Conservation (phyloP, 2,329 filamentous ascomycete genomes). For the Beauveria varroae region DNA sequence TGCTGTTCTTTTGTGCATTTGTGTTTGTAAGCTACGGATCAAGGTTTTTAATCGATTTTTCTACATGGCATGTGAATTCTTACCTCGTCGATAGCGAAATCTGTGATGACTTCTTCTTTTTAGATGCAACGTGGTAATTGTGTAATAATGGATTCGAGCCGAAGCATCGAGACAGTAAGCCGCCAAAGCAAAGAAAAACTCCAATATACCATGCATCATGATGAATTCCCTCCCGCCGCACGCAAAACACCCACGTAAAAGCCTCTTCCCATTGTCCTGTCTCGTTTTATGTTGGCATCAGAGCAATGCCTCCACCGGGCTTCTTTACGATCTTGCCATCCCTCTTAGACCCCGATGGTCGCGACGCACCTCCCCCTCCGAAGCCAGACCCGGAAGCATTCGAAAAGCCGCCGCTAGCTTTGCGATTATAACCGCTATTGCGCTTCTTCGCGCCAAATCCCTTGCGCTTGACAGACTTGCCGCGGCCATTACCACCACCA, state of each 20-base stretch:
- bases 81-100: background rate
- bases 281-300: slow-evolving; percentile 29
- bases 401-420: slow-evolving; percentile 16
- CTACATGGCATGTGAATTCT: background rate
- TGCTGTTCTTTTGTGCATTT: no score
- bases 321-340: slow-evolving; percentile 26
- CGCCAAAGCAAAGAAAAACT: slow-evolving; percentile 2
- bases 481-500: slow-evolving; percentile 12
- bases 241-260: background rate
- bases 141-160: background rate
- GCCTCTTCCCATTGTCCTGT: background rate
- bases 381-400: slow-evolving; percentile 9
- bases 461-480: slow-evolving; percentile 21
- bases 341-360: slow-evolving; percentile 17
- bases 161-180: background rate
- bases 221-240: background rate
- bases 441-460: slow-evolving; percentile 15
- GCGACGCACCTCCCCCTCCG: background rate
- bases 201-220: slow-evolving; percentile 1
- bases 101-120: background rate
- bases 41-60: background rate
- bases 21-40: no score
- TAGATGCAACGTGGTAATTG: background rate
- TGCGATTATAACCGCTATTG: slow-evolving; percentile 25
- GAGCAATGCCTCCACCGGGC: slow-evolving; percentile 26